phyloP scores from a whole-genome alignment of 2,329 filamentous ascomycete species.

The Sclerotinia minor region DNA sequence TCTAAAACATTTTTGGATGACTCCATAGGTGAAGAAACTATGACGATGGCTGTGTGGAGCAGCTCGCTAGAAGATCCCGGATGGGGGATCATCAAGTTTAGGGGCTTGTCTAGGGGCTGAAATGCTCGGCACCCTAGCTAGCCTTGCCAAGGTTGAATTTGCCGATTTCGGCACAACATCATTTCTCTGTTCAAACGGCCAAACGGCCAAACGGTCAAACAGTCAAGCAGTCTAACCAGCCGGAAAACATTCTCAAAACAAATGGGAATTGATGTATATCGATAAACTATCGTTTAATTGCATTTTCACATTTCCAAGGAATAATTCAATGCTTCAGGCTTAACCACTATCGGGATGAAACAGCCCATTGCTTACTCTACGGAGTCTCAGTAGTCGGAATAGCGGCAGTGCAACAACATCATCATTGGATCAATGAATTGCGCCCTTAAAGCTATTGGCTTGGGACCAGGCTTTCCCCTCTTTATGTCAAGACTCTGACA shows the following conservation, averaged over 20 bases:
- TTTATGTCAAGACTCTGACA: not conserved
- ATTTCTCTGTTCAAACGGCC: no score
- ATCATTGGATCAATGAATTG: constrained; percentile 1
- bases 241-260: no score
- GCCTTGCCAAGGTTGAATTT: constrained; percentile 11
- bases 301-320: not conserved
- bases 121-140: not conserved
- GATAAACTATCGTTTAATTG: not conserved
- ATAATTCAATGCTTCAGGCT: not conserved
- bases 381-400: not conserved
- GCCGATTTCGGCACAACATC: no score
- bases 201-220: no score
- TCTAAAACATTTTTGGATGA: not conserved
- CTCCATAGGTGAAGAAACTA: not conserved
- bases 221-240: no score
- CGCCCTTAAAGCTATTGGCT: constrained; percentile 4
- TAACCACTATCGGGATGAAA: not conserved
- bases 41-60: constrained; percentile 12
- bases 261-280: not conserved
- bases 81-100: not conserved
- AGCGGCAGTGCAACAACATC: not conserved
- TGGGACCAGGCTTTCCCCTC: not conserved
- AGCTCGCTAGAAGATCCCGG: constrained; percentile 23
- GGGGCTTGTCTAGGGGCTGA: constrained; percentile 3
- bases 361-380: not conserved